Base-by-base conservation (phyloP, 345 rosid genomes). In the Gossypium mustelinum region DNA sequence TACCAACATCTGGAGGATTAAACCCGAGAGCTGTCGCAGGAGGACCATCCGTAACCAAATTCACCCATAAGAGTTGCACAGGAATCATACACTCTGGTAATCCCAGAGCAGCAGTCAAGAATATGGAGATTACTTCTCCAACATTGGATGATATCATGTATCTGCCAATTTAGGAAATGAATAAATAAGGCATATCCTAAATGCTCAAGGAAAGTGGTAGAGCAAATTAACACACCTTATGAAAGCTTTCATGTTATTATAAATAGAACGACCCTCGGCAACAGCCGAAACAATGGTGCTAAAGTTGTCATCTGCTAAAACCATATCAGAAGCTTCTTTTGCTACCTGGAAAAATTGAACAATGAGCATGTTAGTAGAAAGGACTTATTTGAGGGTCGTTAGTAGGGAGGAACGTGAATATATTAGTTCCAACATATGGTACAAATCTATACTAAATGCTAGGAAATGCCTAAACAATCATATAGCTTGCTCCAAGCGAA, bases 71-170 rank as follows among this genome's bases (percentile, higher is more conserved):
- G 81, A 94, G 97, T 82, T 94, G 98, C 81, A 94, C 97, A 10
- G 97, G 98, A 75, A 92, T 90, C 90, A 92, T 75, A 75, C 97
- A 92, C 68, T 94, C 98, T 3, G 97, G 97, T 76, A 94, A 87
- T 6, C 98, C 97, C 77, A 94, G 73, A 29, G 94, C 94, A 54
- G 97, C 97, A 56, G 89, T 86, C 80, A 94, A 83, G 87, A 94
- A 92, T 75, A 94, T 90, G n/a, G 97, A 89, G 51, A 92, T 92
- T 12, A 94, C 98, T 84, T 94, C 97, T 73, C 97, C 98, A 43
- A 94, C 90, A 77, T 94, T 94, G 12, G 98, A 94, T 22, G 98
- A 94, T 87, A 94, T 94, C 97, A 92, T 94, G 68, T 94, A 94
- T 85, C 97, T 94, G 84, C 62, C 76, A 62, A 75, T 63, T 73